Evolutionary conservation across 73 alveolate species (phyloP).

Genomic region (Tetrahymena thermophila): DNA sequence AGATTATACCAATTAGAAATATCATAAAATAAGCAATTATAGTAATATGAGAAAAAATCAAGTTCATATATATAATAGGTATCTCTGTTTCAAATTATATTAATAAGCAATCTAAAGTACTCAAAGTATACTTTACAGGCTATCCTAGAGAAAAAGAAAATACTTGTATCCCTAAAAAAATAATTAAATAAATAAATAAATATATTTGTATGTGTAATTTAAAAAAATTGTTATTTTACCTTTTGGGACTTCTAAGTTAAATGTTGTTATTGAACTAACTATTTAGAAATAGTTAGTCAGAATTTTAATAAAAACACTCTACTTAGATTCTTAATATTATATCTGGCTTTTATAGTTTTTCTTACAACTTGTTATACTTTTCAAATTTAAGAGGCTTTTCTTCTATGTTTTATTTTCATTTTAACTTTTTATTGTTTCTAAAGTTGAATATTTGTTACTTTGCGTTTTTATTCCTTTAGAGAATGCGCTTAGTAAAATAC

Average conservation of each 20-base stretch:
- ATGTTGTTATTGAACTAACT: constrained; percentile 1
- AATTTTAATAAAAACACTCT: constrained; percentile 6
- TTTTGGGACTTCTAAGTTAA: not conserved
- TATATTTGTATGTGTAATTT: no score
- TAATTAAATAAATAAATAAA: no score
- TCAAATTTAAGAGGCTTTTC: not conserved
- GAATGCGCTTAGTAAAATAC: no score
- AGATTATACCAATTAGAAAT: not conserved
- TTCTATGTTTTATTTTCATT: no score
- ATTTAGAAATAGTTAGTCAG: constrained; percentile 1
- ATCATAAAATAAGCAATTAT: not conserved
- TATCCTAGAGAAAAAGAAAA: not conserved
- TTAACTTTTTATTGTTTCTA: no score
- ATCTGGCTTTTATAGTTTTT: not conserved
- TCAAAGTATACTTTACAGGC: not conserved
- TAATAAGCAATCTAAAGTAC: not conserved
- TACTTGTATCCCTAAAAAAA: not conserved
- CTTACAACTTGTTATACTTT: not conserved
- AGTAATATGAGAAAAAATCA: not conserved
- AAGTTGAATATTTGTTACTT: no score
- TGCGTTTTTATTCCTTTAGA: no score
- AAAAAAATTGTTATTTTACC: not conserved
- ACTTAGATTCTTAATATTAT: not conserved
- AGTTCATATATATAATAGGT: not conserved
- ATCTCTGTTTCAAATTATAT: constrained; percentile 1